phyloP scores from a whole-genome alignment of 306 rosid species.

The Senna siamea region DNA sequence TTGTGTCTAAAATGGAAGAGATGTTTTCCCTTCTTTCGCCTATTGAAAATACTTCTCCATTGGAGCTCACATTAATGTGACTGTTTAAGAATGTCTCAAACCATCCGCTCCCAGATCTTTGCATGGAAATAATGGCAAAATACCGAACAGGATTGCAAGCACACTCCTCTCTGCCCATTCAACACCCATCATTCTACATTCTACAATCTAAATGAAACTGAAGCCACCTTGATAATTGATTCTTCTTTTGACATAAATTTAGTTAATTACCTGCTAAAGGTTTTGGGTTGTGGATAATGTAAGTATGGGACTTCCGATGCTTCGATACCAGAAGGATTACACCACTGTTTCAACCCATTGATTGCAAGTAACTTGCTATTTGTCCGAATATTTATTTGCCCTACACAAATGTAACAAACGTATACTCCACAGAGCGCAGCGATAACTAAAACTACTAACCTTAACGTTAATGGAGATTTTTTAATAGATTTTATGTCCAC shows the following conservation, averaged over 20 bases:
- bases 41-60: constrained; percentile 82
- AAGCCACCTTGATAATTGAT: background rate
- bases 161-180: constrained; percentile 72
- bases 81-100: constrained; percentile 87
- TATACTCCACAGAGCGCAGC: constrained; percentile 55
- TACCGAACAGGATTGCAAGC: constrained; percentile 79
- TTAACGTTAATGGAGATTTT: constrained; percentile 56
- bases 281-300: constrained; percentile 66
- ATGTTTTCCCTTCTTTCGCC: constrained; percentile 69
- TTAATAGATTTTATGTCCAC: constrained; percentile 51
- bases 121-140: constrained; percentile 87
- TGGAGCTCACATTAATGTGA: constrained; percentile 87
- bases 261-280: constrained; percentile 51
- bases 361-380: constrained; percentile 37
- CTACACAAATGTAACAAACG: constrained; percentile 46
- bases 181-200: constrained; percentile 32
- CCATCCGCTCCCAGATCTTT: constrained; percentile 99
- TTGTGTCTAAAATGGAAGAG: constrained; percentile 65
- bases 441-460: constrained; percentile 49
- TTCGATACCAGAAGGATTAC: constrained; percentile 41
- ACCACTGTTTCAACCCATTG: constrained; percentile 40
- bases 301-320: constrained; percentile 53
- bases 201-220: background rate
- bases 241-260: background rate
- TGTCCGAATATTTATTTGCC: constrained; percentile 39